Evolutionary conservation across 768 basidiomycete species (phyloP), one percentile per base, ranked within the genome.

Genomic region (Ramaria sp.): DNA sequence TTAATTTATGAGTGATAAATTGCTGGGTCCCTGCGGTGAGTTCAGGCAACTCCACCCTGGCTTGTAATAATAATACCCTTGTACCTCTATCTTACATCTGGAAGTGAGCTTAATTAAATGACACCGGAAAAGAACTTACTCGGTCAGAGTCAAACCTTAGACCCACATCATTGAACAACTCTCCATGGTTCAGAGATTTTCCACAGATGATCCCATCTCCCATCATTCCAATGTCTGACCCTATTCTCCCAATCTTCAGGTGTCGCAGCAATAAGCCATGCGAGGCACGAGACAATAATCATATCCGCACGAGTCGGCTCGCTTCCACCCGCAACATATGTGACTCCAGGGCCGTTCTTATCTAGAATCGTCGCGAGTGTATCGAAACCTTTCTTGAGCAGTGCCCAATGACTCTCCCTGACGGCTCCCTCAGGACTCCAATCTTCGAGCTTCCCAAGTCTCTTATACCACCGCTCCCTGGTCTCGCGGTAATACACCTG

Each of bases 291-390:
- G 58, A 82, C 85, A 24, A 87, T 66, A 5, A 83, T 78, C 62
- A 88, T 88, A 60, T 88, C 85, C 1, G 82, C 83, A 59, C 86
- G 85, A 10, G 77, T 78, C 48, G 85, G 71, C n/a, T 83, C 79
- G 38, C 73, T 69, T 3, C 85, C 85, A 74, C 79, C 80, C 15
- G 69, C 78, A 30, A 85, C 81, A 8, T 78, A 45, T 12, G 39
- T 28, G n/a, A 48, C 52, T 7, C 28, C 28, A n/a, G 48, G 52
- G 5, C 55, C 0, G 59, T 87, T 87, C 67, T 83, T 85, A 60
- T 83, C 81, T 16, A 87, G 68, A 4, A 86, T 72, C 52, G 67
- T 65, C 4, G 83, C 78, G 28, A 87, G 66, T 57, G 82, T 79
- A 44, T 82, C 71, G 56, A 87, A 85, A 53, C 83, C 83, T 39